A percentile compares a stretch with the other conserved stretches of the same genome.
phyloP scores from a whole-genome alignment of 768 basidiomycete genomes.

The Hericium coralloides region DNA sequence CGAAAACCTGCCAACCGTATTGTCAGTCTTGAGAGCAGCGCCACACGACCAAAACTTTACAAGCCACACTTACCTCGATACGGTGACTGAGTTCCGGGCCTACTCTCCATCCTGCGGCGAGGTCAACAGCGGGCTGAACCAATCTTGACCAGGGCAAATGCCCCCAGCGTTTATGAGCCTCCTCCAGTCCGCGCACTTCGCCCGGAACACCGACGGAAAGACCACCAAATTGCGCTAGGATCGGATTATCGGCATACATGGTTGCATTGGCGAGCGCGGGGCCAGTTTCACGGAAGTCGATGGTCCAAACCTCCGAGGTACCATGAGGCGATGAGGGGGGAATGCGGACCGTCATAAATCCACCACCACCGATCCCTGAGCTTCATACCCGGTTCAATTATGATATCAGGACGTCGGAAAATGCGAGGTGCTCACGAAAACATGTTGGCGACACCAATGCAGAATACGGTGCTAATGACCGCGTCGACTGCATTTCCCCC shows the following conservation, averaged over 20 bases:
- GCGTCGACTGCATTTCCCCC: slow-evolving; percentile 93
- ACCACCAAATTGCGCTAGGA: slow-evolving; percentile 60
- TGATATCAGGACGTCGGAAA: slow-evolving; percentile 5
- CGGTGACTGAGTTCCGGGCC: slow-evolving; percentile 67
- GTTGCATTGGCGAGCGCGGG: slow-evolving; percentile 61
- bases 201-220: slow-evolving; percentile 87
- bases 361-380: slow-evolving; percentile 82
- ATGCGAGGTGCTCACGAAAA: slow-evolving; percentile 55
- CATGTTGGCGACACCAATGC: slow-evolving; percentile 80
- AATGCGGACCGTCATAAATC: slow-evolving; percentile 77
- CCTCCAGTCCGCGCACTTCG: slow-evolving; percentile 80
- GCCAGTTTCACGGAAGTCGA: slow-evolving; percentile 88
- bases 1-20: slow-evolving; percentile 25
- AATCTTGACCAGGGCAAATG: slow-evolving; percentile 69
- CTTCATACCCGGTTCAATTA: slow-evolving; percentile 24
- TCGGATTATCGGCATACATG: slow-evolving; percentile 62
- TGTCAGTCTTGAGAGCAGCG: slow-evolving; percentile 12
- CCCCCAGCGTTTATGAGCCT: slow-evolving; percentile 80
- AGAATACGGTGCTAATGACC: slow-evolving; percentile 70
- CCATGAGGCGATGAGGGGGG: slow-evolving; percentile 38
- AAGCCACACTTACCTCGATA: slow-evolving; percentile 42
- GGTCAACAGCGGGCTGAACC: slow-evolving; percentile 60
- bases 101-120: slow-evolving; percentile 78
- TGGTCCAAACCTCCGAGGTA: slow-evolving; percentile 52
- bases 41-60: background rate